Evolutionary conservation across 805 yeast genomes (phyloP), one percentile per base, ranked within the genome.

Genomic region (Wickerhamomyces silvicola): DNA sequence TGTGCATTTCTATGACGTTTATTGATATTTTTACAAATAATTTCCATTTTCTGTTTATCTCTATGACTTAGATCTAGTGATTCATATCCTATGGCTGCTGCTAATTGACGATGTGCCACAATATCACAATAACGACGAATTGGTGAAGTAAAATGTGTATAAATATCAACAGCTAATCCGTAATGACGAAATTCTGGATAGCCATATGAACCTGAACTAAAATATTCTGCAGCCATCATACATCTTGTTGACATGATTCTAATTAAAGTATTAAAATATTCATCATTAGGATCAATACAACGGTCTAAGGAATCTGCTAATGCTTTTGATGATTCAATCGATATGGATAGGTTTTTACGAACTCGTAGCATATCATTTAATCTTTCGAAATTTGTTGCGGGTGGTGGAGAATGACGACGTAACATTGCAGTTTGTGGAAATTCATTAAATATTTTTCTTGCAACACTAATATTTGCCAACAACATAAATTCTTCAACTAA

Each of bases 191-290:
- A 92, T 43, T 92, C 98, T 10, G 94, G 78, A 52, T 86, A 85
- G 8, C 94, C 83, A 50, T 70, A 85, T 11, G 82, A 77, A 7
- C 99, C 97, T 0, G 95, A 75, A 9, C 94, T 78, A 63, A 92
- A 92, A 54, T 92, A 92, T 55, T 90, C 97, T 2, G 99, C 99
- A 2, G 98, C 95, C 82, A 87, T 85, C 98, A 92, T 92, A 61
- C 97, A 90, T 50, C 99, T 73, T 0, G 99, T 92, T 7, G 97
- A 92, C 95, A 92, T 81, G 43, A 92, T 92, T 58, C 99, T 78
- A 6, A 90, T 68, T 47, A 92, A 68, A 0, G 97, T 92, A 59
- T 92, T 92, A 71, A 92, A 86, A 53, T 85, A 92, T 6, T 88
- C 81, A 57, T 92, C 97, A 1, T 72, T 52, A 16, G 78, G 73